Evolutionary conservation across 148 eudicot genomes (phyloP).

Genomic region (Simmondsia chinensis): DNA sequence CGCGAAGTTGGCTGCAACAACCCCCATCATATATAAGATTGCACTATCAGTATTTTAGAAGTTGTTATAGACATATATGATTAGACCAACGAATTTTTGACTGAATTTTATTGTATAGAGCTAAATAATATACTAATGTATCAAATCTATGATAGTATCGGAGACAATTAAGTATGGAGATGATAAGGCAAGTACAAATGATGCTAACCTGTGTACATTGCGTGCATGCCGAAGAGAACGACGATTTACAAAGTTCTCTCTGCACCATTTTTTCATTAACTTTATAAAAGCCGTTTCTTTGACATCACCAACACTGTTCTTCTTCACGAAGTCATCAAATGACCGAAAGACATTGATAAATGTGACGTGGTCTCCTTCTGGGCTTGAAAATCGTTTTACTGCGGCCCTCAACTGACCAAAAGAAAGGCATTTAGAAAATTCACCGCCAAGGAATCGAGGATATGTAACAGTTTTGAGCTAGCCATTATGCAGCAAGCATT

Average conservation of each 20-base stretch:
- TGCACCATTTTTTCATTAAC: slow-evolving; percentile 84
- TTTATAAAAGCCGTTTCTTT: slow-evolving; percentile 59
- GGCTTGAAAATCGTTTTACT: slow-evolving; percentile 60
- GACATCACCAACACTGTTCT: slow-evolving; percentile 31
- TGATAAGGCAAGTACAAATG: too few relatives aligned
- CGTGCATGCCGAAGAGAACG: slow-evolving; percentile 87
- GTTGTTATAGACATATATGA: not conserved
- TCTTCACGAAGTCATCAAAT: slow-evolving; percentile 59
- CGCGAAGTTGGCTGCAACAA: slow-evolving; percentile 65
- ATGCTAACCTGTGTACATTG: slow-evolving; percentile 82
- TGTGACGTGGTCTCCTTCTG: slow-evolving; percentile 87
- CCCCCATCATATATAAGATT: slow-evolving; percentile 1
- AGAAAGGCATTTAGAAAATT: not conserved
- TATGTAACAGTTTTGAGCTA: too few relatives aligned
- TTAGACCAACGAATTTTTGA: not conserved
- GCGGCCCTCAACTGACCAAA: slow-evolving; percentile 55
- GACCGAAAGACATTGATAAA: slow-evolving; percentile 64
- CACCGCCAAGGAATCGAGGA: too few relatives aligned
- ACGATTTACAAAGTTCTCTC: slow-evolving; percentile 70
- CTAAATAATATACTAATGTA: not conserved
- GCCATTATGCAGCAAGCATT: too few relatives aligned
- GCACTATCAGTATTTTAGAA: not conserved
- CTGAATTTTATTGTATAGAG: too few relatives aligned
- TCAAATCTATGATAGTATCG: not conserved
- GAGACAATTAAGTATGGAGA: not conserved